Percentiles rank a stretch among this genome's conserved stretches.
These are phyloP conservation scores for Comarum palustre DNA, from an alignment of 306 rosid genomes.

Conservation along the genomic window DNA sequence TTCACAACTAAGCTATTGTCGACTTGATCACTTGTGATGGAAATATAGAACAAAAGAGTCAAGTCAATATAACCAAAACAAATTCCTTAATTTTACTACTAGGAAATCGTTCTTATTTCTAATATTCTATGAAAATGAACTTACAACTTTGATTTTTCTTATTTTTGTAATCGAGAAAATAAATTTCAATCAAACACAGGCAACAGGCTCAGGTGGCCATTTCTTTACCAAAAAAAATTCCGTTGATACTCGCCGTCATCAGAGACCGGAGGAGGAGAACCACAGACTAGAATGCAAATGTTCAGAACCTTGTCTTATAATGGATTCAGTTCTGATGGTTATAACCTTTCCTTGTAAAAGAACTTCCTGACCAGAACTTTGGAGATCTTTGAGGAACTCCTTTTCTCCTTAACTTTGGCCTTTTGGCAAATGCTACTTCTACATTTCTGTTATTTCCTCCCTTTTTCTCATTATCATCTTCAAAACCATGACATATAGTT, in stretches of 20 bases:
- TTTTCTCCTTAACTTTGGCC: slow-evolving; percentile 23
- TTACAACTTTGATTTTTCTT: too few species aligned
- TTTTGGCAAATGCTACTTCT: slow-evolving; percentile 7
- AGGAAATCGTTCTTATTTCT: too few species aligned
- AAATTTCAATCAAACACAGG: neutral
- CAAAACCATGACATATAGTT: neutral
- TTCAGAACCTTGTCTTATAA: neutral
- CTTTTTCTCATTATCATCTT: neutral
- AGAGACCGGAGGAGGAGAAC: neutral
- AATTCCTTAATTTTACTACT: too few species aligned
- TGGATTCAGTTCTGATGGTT: neutral
- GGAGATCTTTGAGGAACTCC: slow-evolving; percentile 33
- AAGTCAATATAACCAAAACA: too few species aligned
- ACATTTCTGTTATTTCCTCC: slow-evolving; percentile 10
- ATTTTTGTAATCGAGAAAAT: neutral
- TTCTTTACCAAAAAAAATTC: too few species aligned
- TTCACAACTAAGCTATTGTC: too few species aligned
- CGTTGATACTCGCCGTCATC: neutral
- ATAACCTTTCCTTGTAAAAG: neutral
- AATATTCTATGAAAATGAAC: too few species aligned
- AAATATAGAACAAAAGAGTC: too few species aligned
- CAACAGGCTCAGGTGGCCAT: neutral
- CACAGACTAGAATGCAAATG: neutral
- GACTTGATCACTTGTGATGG: too few species aligned
- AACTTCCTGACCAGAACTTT: slow-evolving; percentile 13